phyloP scores from a whole-genome alignment of 805 yeast genomes.

The Candida sanyiensis region DNA sequence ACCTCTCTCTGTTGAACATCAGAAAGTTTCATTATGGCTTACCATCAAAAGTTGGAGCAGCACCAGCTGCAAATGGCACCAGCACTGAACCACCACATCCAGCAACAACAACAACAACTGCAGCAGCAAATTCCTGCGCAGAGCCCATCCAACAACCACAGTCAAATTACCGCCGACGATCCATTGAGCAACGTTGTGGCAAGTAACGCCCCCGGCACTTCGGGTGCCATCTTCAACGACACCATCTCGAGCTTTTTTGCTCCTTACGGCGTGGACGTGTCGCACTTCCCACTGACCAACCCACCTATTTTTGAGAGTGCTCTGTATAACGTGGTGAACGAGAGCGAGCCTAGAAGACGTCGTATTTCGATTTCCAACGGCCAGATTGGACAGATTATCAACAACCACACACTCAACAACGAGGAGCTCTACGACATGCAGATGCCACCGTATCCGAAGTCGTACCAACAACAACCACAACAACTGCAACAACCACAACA shows the following conservation, averaged over 20 bases:
- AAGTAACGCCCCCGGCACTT: too few relatives aligned
- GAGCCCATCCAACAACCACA: conserved; percentile 1
- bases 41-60: not conserved
- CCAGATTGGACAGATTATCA: conserved; percentile 70
- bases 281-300: conserved; percentile 39
- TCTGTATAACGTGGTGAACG: conserved; percentile 25
- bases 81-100: not conserved
- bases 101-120: not conserved
- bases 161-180: conserved; percentile 3
- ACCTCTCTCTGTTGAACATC: not conserved
- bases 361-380: conserved; percentile 81
- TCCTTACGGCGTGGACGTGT: conserved; percentile 38
- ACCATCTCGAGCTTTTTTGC: conserved; percentile 37
- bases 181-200: not conserved
- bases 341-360: conserved; percentile 40
- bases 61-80: not conserved
- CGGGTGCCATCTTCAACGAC: conserved; percentile 29
- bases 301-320: conserved; percentile 43
- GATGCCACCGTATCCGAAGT: conserved; percentile 27
- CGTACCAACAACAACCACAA: conserved; percentile 3
- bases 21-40: not conserved
- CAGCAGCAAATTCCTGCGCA: not conserved
- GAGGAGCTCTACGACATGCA: conserved; percentile 35
- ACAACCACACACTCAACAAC: conserved; percentile 29
- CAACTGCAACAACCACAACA: conserved; percentile 1